Conservation (phyloP, 2,329 filamentous ascomycete genomes). For the Aspergillus glaucus region DNA sequence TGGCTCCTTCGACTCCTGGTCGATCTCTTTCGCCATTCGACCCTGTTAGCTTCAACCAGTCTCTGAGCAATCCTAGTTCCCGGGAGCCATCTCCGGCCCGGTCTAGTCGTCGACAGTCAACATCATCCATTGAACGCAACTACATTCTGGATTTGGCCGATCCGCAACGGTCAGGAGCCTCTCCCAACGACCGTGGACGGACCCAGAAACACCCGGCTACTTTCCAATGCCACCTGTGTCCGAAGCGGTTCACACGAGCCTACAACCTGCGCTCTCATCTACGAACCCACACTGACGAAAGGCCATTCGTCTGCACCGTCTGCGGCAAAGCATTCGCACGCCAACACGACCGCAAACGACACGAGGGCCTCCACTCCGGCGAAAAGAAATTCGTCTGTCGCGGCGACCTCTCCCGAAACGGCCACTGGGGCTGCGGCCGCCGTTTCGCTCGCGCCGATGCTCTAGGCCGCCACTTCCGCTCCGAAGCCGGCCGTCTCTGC, state of each 20-base stretch:
- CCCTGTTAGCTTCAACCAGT: constrained; percentile 20
- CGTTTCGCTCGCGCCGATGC: constrained; percentile 94
- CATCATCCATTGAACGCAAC: constrained; percentile 51
- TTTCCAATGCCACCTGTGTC: constrained; percentile 88
- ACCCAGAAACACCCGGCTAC: constrained; percentile 96
- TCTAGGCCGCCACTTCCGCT: constrained; percentile 87
- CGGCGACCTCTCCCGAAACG: constrained; percentile 75
- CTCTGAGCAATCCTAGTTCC: constrained; percentile 36
- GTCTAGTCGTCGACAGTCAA: constrained; percentile 39
- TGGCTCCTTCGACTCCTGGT: constrained; percentile 24
- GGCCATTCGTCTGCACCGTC: constrained; percentile 93
- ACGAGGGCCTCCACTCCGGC: constrained; percentile 90
- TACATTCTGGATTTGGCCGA: constrained; percentile 90
- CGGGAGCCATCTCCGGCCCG: constrained; percentile 40
- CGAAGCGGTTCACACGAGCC: constrained; percentile 90
- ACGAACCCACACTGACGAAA: constrained; percentile 92
- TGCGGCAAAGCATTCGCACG: constrained; percentile 96
- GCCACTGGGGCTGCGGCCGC: constrained; percentile 86
- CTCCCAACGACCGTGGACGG: constrained; percentile 61
- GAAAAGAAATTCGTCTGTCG: constrained; percentile 99
- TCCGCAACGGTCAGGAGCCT: constrained; percentile 69
- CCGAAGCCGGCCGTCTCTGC: constrained; percentile 89
- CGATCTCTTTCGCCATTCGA: constrained; percentile 42
- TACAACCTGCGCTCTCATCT: constrained; percentile 95
- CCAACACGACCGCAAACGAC: constrained; percentile 93